Conservation (phyloP, 169 alveolate species). For the Eimeria falciformis region DNA sequence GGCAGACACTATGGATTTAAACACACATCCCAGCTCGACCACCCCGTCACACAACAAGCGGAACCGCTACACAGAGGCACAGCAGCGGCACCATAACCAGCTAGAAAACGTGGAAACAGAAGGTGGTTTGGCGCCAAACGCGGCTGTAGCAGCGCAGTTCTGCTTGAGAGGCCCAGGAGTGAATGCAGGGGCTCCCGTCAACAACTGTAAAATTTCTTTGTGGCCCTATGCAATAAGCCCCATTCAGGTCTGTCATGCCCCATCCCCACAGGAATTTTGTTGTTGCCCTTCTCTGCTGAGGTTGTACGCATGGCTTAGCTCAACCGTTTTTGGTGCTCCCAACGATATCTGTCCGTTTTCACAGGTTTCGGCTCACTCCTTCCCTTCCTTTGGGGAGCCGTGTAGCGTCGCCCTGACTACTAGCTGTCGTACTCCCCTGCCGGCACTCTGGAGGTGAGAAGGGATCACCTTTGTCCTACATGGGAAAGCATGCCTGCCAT, state of each 20-base stretch:
- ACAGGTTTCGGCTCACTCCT: conserved; percentile 42
- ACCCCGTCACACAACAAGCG: neutral
- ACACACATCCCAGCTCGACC: conserved; percentile 45
- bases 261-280: too few relatives aligned
- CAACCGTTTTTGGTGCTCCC: neutral
- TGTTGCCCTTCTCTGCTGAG: too few relatives aligned
- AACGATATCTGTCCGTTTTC: neutral
- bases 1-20: conserved; percentile 52
- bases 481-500: neutral
- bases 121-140: conserved; percentile 23
- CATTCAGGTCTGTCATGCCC: neutral
- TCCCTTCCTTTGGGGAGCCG: conserved; percentile 55
- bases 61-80: conserved; percentile 15
- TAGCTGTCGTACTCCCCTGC: conserved; percentile 62
- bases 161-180: conserved; percentile 62
- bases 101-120: neutral
- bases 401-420: conserved; percentile 54
- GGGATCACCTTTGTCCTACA: neutral
- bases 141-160: conserved; percentile 57
- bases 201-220: conserved; percentile 33
- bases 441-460: conserved; percentile 43
- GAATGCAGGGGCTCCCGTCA: conserved; percentile 1
- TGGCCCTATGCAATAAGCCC: conserved; percentile 45
- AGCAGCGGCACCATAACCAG: conserved; percentile 16
- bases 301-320: too few relatives aligned